phyloP scores from a whole-genome alignment of 2,329 filamentous ascomycete species.

The Fusarium mundagurra region DNA sequence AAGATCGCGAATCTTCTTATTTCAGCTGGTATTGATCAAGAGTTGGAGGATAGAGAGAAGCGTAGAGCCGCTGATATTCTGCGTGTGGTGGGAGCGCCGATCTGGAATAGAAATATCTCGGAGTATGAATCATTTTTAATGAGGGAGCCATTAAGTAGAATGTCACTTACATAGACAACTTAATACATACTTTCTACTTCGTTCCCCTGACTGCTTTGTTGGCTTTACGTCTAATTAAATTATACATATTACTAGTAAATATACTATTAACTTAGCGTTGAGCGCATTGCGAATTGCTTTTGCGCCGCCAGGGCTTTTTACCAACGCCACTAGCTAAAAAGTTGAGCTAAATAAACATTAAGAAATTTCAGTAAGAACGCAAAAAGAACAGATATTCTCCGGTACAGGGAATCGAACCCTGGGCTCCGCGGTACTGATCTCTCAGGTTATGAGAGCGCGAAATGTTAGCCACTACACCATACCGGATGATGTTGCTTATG shows the following conservation, averaged over 20 bases:
- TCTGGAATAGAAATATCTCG: conserved; percentile 1
- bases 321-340: background rate
- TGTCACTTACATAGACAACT: background rate
- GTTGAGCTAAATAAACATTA: accelerated
- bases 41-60: conserved; percentile 6
- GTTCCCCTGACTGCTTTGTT: background rate
- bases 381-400: background rate
- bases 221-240: background rate
- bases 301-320: background rate
- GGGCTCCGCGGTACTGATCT: background rate
- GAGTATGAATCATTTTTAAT: background rate
- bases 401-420: conserved; percentile 6
- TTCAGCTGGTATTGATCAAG: background rate
- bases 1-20: background rate
- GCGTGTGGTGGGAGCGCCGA: background rate
- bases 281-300: background rate
- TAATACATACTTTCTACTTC: background rate
- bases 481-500: conserved; percentile 30
- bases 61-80: conserved; percentile 5
- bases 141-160: background rate
- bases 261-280: background rate
- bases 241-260: background rate
- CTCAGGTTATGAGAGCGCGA: conserved; percentile 45
- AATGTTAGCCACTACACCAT: conserved; percentile 50
- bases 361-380: accelerated